A percentile compares a stretch with the other conserved stretches of the same genome.
Evolutionary conservation across 495 filamentous ascomycete genomes (phyloP).

Genomic region (Pyrenula aspistea): DNA sequence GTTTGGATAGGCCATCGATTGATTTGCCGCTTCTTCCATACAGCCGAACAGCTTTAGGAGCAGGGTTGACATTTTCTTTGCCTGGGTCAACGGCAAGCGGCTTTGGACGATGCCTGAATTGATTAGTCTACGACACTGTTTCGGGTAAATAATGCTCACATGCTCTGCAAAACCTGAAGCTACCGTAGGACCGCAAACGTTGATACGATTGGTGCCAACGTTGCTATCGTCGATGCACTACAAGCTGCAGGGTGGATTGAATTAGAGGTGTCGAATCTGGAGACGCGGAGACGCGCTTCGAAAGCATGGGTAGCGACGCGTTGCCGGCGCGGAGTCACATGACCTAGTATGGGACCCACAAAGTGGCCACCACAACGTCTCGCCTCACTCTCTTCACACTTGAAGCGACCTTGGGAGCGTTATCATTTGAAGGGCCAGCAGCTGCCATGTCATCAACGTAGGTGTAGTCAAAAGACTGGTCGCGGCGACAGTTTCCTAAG

Average conservation of each 20-base stretch:
- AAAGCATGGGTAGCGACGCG: background rate
- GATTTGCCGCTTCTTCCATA: constrained; percentile 33
- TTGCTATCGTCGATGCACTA: no score
- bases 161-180: no score
- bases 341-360: no score
- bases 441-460: constrained; percentile 2
- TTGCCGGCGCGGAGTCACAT: background rate
- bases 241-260: no score
- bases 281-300: background rate
- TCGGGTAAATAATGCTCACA: no score
- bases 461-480: background rate
- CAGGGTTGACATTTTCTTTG: constrained; percentile 21
- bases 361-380: background rate
- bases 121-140: no score
- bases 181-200: no score
- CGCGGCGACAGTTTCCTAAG: no score
- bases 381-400: constrained; percentile 1
- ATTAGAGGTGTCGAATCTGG: background rate
- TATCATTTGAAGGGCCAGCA: background rate
- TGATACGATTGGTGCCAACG: no score
- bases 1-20: constrained; percentile 62
- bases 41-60: constrained; percentile 17
- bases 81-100: constrained; percentile 15
- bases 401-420: constrained; percentile 5
- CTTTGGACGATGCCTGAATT: constrained; percentile 9